phyloP scores from a whole-genome alignment of 768 basidiomycete species.

The Mycena venus region DNA sequence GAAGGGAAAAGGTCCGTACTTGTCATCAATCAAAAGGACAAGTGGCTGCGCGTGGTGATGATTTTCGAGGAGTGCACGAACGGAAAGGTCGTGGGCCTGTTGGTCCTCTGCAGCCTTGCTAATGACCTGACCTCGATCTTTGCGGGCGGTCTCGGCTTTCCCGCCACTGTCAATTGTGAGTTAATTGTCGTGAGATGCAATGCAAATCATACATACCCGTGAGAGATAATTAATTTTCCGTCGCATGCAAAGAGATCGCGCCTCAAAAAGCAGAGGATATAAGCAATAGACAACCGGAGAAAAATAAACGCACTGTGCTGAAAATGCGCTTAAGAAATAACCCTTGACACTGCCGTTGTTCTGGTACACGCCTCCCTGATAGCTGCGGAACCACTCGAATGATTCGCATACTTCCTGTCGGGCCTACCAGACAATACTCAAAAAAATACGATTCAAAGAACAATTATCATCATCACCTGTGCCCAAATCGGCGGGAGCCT shows the following conservation, averaged over 20 bases:
- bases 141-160: constrained; percentile 70
- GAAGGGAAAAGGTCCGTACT: constrained; percentile 80
- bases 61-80: constrained; percentile 75
- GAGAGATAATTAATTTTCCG: constrained; percentile 84
- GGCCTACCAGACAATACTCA: constrained; percentile 71
- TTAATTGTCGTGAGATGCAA: neutral
- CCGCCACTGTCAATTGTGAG: constrained; percentile 64
- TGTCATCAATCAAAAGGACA: constrained; percentile 80
- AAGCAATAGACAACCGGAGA: neutral
- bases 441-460: neutral
- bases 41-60: constrained; percentile 69
- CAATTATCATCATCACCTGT: constrained; percentile 43
- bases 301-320: constrained; percentile 65
- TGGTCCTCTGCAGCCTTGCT: constrained; percentile 73
- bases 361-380: constrained; percentile 86
- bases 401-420: constrained; percentile 90
- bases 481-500: constrained; percentile 59
- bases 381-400: constrained; percentile 80
- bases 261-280: constrained; percentile 55
- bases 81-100: constrained; percentile 75
- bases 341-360: constrained; percentile 73
- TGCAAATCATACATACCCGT: constrained; percentile 65
- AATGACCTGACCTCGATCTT: constrained; percentile 51
- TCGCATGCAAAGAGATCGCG: constrained; percentile 76
- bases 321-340: constrained; percentile 81